Percentiles rank a stretch among this genome's conserved stretches.
Evolutionary conservation across 2,329 filamentous ascomycete genomes (phyloP).

Genomic region (Bipolaris sorokiniana): DNA sequence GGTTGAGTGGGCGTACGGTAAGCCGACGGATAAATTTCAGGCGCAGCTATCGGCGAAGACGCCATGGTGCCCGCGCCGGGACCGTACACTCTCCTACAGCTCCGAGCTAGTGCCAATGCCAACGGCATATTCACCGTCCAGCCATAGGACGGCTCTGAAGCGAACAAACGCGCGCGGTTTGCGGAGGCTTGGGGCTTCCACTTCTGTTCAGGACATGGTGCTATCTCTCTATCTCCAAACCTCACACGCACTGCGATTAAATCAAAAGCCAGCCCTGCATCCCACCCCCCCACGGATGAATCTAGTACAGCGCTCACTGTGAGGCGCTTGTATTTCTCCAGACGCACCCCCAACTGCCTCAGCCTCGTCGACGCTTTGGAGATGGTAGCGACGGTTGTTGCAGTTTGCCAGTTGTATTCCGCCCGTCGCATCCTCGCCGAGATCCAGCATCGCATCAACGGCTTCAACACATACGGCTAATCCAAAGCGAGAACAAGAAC

Average conservation of each 20-base stretch:
- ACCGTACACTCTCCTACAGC: slow-evolving; percentile 33
- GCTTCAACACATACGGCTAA: slow-evolving; percentile 53
- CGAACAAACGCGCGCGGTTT: slow-evolving; percentile 39
- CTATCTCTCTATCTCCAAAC: slow-evolving; percentile 42
- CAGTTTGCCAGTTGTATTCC: slow-evolving; percentile 45
- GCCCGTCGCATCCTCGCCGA: slow-evolving; percentile 50
- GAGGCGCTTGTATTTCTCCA: slow-evolving; percentile 35
- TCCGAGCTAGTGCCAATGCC: slow-evolving; percentile 33
- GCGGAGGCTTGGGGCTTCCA: slow-evolving; percentile 43
- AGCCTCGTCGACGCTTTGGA: slow-evolving; percentile 37
- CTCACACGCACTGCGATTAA: slow-evolving; percentile 41
- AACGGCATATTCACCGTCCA: slow-evolving; percentile 50
- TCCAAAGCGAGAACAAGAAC: slow-evolving; percentile 11
- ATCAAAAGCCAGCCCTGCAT: slow-evolving; percentile 40
- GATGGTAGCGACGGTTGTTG: slow-evolving; percentile 45
- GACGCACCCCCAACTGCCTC: slow-evolving; percentile 32
- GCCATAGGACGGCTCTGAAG: slow-evolving; percentile 46
- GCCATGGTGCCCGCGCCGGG: slow-evolving; percentile 27
- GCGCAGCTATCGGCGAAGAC: slow-evolving; percentile 32
- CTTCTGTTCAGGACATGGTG: slow-evolving; percentile 37
- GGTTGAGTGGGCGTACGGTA: slow-evolving; percentile 17
- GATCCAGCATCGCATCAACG: slow-evolving; percentile 50
- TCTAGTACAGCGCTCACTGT: slow-evolving; percentile 27
- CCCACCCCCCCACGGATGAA: slow-evolving; percentile 29
- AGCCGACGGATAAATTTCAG: slow-evolving; percentile 41